phyloP scores from a whole-genome alignment of 768 basidiomycete genomes.

The Auricularia sp. region DNA sequence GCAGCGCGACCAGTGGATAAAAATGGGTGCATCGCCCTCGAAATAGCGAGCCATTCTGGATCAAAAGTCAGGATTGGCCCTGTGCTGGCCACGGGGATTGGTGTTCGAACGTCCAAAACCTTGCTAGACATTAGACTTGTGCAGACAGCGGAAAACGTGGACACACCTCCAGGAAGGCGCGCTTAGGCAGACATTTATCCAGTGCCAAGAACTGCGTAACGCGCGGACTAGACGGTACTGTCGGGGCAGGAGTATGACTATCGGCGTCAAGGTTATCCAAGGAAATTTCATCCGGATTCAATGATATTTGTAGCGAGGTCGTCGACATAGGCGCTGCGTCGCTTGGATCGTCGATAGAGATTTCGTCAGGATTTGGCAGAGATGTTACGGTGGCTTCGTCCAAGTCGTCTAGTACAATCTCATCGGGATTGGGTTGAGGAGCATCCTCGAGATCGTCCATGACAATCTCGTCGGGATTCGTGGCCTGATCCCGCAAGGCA shows the following conservation, averaged over 20 bases:
- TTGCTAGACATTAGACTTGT: slow-evolving; percentile 19
- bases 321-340: slow-evolving; percentile 6
- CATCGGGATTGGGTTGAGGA: slow-evolving; percentile 10
- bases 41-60: slow-evolving; percentile 90
- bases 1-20: slow-evolving; percentile 49
- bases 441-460: slow-evolving; percentile 19
- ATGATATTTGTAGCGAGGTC: not conserved
- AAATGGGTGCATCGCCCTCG: slow-evolving; percentile 73
- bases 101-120: slow-evolving; percentile 57
- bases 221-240: not conserved
- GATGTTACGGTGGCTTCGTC: slow-evolving; percentile 33
- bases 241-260: not conserved
- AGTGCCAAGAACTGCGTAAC: slow-evolving; percentile 79
- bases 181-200: slow-evolving; percentile 71
- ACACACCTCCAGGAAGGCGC: slow-evolving; percentile 72
- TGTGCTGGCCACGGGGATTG: slow-evolving; percentile 11
- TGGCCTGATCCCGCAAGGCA: not conserved
- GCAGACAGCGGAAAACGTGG: not conserved
- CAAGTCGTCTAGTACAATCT: slow-evolving; percentile 35
- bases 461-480: slow-evolving; percentile 20
- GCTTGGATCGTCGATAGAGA: not conserved
- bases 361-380: slow-evolving; percentile 12
- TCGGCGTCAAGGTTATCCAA: slow-evolving; percentile 24
- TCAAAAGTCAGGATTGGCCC: slow-evolving; percentile 50
- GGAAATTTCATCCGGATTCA: slow-evolving; percentile 44